Conservation (phyloP, 495 filamentous ascomycete species). For the Neurospora discreta region DNA sequence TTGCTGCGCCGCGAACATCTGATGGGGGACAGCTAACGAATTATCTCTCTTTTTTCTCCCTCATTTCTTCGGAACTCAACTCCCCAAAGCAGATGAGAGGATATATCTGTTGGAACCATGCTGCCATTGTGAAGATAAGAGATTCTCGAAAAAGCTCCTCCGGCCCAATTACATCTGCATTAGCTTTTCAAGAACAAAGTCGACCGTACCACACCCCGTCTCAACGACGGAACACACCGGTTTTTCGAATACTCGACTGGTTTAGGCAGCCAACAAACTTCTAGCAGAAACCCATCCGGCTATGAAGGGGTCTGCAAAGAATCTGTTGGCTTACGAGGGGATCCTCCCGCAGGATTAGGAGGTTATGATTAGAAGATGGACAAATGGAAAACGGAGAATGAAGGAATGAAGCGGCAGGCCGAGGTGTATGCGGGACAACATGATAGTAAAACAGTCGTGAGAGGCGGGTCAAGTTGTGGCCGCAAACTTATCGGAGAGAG, state of each 20-base stretch:
- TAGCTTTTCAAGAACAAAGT: constrained; percentile 28
- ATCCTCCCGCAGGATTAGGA: constrained; percentile 32
- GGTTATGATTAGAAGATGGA: constrained; percentile 39
- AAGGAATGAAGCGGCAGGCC: constrained; percentile 33
- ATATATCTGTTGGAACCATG: constrained; percentile 9
- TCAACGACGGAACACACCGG: constrained; percentile 13
- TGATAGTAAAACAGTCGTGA: constrained; percentile 36
- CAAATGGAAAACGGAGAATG: constrained; percentile 23
- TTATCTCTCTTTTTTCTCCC: not conserved
- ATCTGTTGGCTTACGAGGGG: constrained; percentile 14
- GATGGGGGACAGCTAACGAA: not conserved
- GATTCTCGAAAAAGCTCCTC: constrained; percentile 15
- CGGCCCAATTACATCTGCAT: constrained; percentile 28
- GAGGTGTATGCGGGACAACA: constrained; percentile 37
- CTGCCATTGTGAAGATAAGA: constrained; percentile 4
- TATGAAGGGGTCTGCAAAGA: constrained; percentile 1
- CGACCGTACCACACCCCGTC: constrained; percentile 14
- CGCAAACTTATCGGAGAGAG: constrained; percentile 69
- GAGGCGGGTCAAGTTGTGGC: constrained; percentile 9
- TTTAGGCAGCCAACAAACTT: constrained; percentile 14
- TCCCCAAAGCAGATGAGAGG: constrained; percentile 7
- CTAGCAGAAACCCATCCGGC: not conserved
- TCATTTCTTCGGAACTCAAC: not conserved
- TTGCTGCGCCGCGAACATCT: not conserved
- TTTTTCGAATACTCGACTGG: constrained; percentile 16